Percentiles rank a stretch among this genome's conserved stretches.
phyloP scores from a whole-genome alignment of 768 basidiomycete genomes.

The Lactarius vividus region DNA sequence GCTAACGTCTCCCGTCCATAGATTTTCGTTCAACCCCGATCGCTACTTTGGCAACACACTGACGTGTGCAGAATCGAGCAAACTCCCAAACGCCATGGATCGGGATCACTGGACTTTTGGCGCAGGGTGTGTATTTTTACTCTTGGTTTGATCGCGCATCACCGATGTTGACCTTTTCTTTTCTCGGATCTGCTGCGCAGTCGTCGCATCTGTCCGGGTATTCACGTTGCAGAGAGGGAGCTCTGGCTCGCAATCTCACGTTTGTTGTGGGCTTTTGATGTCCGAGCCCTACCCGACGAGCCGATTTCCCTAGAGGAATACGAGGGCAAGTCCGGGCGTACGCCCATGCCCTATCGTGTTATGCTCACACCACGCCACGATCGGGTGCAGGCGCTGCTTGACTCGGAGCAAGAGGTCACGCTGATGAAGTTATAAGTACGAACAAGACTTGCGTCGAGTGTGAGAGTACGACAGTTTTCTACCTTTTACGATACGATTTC shows the following conservation, averaged over 20 bases:
- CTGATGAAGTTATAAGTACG: conserved; percentile 14
- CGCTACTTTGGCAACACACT: conserved; percentile 42
- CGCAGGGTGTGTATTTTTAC: conserved; percentile 39
- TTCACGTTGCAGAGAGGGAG: conserved; percentile 46
- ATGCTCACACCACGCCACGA: conserved; percentile 30
- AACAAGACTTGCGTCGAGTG: background rate
- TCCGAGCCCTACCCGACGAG: conserved; percentile 42
- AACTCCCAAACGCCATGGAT: conserved; percentile 41
- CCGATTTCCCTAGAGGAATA: conserved; percentile 48
- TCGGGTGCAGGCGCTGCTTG: conserved; percentile 15
- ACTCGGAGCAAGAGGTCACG: conserved; percentile 20
- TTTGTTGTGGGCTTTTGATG: conserved; percentile 48
- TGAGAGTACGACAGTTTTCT: background rate
- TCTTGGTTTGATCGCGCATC: background rate
- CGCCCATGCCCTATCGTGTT: conserved; percentile 44
- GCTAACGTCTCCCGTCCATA: conserved; percentile 4
- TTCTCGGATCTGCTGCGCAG: conserved; percentile 10
- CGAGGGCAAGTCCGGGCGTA: conserved; percentile 46
- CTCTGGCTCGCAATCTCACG: conserved; percentile 45
- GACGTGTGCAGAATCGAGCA: conserved; percentile 44
- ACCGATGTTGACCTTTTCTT: background rate
- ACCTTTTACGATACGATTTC: background rate
- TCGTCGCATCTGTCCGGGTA: conserved; percentile 43
- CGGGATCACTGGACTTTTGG: conserved; percentile 54
- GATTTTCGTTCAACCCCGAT: conserved; percentile 41